Evolutionary conservation across 2,329 filamentous ascomycete species (phyloP), one percentile per base, ranked within the genome.

Genomic region (Colletotrichum chrysophilum): DNA sequence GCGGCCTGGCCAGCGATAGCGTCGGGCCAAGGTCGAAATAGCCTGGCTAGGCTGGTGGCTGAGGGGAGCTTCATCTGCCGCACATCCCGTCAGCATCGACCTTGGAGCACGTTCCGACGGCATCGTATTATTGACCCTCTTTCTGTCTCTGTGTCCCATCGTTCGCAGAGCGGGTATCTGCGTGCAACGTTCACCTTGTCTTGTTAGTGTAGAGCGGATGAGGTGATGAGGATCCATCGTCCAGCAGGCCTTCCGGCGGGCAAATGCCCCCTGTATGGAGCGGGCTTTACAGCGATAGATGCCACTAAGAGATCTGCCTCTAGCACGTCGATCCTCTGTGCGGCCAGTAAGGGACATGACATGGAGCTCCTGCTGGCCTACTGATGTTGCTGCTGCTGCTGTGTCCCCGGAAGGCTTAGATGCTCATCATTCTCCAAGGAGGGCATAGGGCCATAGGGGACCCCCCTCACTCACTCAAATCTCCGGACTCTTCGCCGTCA

Each of bases 271-370:
- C 38, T 32, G 55, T 70, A 28, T 18, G 24, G 16, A 55, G 9
- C 21, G 10, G 16, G n/a, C 18, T 24, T 34, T 30, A 36, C 30
- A 66, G 65, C 55, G 26, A 38, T 21, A 52, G 55, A 66, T 70
- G 70, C 70, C 70, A 52, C 74, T 70, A 74, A n/a, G 32, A 24
- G 74, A 76, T 76, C 71, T 76, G 36, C 70, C 21, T 70, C 55
- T 70, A 62, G 74, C 60, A 70, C 48, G 65, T 62, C 66, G 74
- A 76, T 70, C 74, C 60, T 76, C 58, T 38, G 43, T 13, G 26
- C n/a, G 16, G 48, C 55, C 71, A 64, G 58, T 28, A 28, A 68
- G 43, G 43, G 43, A 52, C 43, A 21, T 52, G 43, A 21, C 43
- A 52, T 52, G 43, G 43, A 21, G 43, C 38, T 48, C 38, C n/a